Conservation (phyloP, 1,284 basidiomycete genomes). For the Cryptococcus sp. region DNA sequence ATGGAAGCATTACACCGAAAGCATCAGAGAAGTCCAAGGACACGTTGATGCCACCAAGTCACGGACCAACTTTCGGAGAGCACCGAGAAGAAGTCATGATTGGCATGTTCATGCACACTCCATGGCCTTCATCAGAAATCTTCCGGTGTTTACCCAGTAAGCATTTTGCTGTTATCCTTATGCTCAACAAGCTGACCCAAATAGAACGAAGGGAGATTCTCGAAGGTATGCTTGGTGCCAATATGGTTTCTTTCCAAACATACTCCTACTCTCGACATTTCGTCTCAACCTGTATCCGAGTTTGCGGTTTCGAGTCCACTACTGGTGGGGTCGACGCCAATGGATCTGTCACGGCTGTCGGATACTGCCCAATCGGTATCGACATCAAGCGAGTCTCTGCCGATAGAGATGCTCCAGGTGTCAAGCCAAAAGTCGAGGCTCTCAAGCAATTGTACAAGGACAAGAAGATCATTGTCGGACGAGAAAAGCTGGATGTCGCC, state of each 20-base stretch:
- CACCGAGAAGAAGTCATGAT: slow-evolving; percentile 53
- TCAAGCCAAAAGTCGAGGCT: slow-evolving; percentile 82
- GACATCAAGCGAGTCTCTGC: slow-evolving; percentile 83
- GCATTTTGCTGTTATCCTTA: slow-evolving; percentile 26
- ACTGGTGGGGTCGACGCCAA: slow-evolving; percentile 80
- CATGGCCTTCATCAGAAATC: slow-evolving; percentile 94
- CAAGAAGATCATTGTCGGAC: slow-evolving; percentile 97
- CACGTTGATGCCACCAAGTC: too few relatives aligned
- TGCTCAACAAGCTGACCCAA: slow-evolving; percentile 4
- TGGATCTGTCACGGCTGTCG: slow-evolving; percentile 78
- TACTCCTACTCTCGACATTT: slow-evolving; percentile 97
- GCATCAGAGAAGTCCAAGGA: too few relatives aligned
- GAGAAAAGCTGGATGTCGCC: slow-evolving; percentile 98
- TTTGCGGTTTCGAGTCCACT: slow-evolving; percentile 90
- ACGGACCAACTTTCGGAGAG: background rate
- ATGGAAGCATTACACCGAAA: slow-evolving; percentile 8
- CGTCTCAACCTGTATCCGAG: slow-evolving; percentile 87
- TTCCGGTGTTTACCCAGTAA: slow-evolving; percentile 86
- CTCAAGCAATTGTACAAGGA: slow-evolving; percentile 82
- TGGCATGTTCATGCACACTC: slow-evolving; percentile 93
- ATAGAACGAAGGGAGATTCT: slow-evolving; percentile 81
- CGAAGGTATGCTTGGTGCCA: slow-evolving; percentile 96
- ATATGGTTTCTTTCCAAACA: slow-evolving; percentile 94
- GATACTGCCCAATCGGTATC: slow-evolving; percentile 95
- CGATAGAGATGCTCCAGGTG: slow-evolving; percentile 73